phyloP scores from a whole-genome alignment of 768 basidiomycete species.

The Coprinellus aureogranulatus region DNA sequence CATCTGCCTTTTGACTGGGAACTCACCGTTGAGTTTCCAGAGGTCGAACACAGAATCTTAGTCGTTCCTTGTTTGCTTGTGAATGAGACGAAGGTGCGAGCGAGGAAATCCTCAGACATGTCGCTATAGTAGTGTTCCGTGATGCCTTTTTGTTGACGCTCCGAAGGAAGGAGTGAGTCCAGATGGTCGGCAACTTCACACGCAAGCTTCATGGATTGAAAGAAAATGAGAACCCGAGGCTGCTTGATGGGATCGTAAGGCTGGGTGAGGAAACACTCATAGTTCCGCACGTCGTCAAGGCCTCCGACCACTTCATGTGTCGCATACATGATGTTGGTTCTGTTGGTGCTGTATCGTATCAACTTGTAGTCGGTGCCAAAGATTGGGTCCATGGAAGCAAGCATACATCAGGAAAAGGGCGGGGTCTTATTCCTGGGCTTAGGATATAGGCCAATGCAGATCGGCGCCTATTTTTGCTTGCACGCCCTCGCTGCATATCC shows the following conservation, averaged over 20 bases:
- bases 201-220: conserved; percentile 8
- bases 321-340: conserved; percentile 28
- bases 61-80: conserved; percentile 7
- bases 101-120: conserved; percentile 25
- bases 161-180: conserved; percentile 8
- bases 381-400: too few relatives aligned
- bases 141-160: conserved; percentile 11
- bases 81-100: conserved; percentile 17
- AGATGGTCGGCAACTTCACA: conserved; percentile 4
- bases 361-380: conserved; percentile 8
- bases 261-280: conserved; percentile 19
- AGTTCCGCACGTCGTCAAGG: conserved; percentile 21
- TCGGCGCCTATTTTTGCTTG: too few relatives aligned
- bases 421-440: too few relatives aligned
- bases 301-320: conserved; percentile 20
- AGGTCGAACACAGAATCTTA: conserved; percentile 13
- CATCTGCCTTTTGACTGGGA: background rate
- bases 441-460: too few relatives aligned
- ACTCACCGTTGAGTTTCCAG: conserved; percentile 9
- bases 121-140: conserved; percentile 24
- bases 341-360: conserved; percentile 20
- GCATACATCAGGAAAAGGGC: too few relatives aligned
- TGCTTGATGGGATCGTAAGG: conserved; percentile 14
- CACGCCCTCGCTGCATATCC: too few relatives aligned
- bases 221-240: conserved; percentile 17